Evolutionary conservation across 805 yeast genomes (phyloP).

Genomic region (Pachysolen tannophilus): DNA sequence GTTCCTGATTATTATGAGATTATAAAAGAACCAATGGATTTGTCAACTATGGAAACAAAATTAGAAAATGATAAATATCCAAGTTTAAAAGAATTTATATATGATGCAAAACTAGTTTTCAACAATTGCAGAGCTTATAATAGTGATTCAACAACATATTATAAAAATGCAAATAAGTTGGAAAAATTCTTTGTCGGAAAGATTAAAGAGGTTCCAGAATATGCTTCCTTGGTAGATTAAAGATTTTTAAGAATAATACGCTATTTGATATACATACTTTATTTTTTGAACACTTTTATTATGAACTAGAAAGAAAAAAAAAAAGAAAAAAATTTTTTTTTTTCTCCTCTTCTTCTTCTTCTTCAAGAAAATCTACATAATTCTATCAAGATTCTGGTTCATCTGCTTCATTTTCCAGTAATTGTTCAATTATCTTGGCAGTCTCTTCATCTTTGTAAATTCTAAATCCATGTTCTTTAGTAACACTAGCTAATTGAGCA

Average conservation of each 20-base stretch:
- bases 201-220: constrained; percentile 87
- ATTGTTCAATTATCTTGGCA: constrained; percentile 66
- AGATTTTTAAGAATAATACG: too few relatives aligned
- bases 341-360: not conserved
- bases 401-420: constrained; percentile 63
- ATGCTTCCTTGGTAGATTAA: constrained; percentile 69
- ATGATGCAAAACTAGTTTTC: constrained; percentile 80
- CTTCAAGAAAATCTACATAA: not conserved
- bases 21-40: constrained; percentile 96
- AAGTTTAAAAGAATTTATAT: constrained; percentile 82
- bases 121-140: constrained; percentile 90
- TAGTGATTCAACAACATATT: constrained; percentile 91
- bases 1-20: constrained; percentile 96
- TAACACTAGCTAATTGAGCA: constrained; percentile 91
- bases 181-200: constrained; percentile 83
- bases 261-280: too few relatives aligned
- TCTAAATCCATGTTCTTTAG: constrained; percentile 77
- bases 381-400: constrained; percentile 17
- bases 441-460: constrained; percentile 80
- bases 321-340: not conserved
- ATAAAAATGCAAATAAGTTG: constrained; percentile 86
- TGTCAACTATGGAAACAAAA: constrained; percentile 90
- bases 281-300: too few relatives aligned
- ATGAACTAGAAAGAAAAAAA: not conserved
- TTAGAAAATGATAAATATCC: constrained; percentile 88